Percentiles rank a stretch among this genome's conserved stretches.
phyloP scores from a whole-genome alignment of 2,329 filamentous ascomycete species.

The Annulohypoxylon truncatum region DNA sequence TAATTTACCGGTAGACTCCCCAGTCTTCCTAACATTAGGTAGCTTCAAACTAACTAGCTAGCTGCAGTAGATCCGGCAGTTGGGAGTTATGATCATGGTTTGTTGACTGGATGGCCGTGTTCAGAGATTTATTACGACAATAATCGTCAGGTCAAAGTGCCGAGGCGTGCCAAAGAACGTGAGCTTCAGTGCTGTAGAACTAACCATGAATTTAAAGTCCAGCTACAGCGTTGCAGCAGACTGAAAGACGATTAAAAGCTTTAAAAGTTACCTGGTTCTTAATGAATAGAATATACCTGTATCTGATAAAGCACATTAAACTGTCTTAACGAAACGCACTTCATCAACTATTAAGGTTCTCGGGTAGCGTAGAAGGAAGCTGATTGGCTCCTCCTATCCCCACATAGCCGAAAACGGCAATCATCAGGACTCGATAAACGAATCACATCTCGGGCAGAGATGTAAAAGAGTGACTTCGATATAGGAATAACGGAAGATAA shows the following conservation, averaged over 20 bases:
- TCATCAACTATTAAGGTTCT: background rate
- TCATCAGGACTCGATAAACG: background rate
- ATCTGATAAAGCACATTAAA: background rate
- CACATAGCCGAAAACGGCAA: conserved; percentile 29
- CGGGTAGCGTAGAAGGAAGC: conserved; percentile 3
- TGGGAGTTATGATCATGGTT: background rate
- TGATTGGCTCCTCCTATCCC: conserved; percentile 24
- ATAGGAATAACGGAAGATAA: background rate
- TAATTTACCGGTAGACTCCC: conserved; percentile 31
- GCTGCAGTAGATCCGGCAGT: conserved; percentile 35
- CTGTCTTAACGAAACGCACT: too few relatives aligned
- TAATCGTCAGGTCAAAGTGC: background rate
- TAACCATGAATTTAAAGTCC: background rate
- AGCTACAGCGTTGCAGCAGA: background rate
- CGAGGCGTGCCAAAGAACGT: background rate
- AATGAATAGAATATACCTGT: background rate
- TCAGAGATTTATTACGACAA: background rate
- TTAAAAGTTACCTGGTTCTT: background rate
- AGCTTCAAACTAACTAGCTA: conserved; percentile 9
- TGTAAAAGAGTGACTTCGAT: background rate
- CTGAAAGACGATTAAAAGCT: conserved; percentile 7
- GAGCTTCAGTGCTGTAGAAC: background rate
- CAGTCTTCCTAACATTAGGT: conserved; percentile 3
- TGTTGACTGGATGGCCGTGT: background rate
- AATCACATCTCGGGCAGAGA: background rate